phyloP scores from a whole-genome alignment of 768 basidiomycete species.

The Russula vinacea region DNA sequence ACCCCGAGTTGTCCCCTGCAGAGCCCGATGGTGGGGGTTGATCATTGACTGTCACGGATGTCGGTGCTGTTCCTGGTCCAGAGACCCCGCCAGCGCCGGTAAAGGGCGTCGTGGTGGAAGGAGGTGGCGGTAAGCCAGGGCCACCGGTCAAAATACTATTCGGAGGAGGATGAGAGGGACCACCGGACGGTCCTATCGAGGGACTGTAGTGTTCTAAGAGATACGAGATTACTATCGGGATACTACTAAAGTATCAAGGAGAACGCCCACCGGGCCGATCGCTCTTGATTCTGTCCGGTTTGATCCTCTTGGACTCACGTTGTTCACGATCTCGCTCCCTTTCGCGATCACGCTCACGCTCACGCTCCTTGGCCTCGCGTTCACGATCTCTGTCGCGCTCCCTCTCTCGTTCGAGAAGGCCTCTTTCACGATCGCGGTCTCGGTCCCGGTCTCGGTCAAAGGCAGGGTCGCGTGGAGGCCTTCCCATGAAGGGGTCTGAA shows the following conservation, averaged over 20 bases:
- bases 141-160: constrained; percentile 27
- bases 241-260: constrained; percentile 1
- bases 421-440: constrained; percentile 37
- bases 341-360: constrained; percentile 34
- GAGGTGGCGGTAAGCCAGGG: constrained; percentile 29
- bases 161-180: constrained; percentile 18
- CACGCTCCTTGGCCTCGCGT: constrained; percentile 35
- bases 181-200: constrained; percentile 27
- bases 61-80: constrained; percentile 25
- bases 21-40: constrained; percentile 2
- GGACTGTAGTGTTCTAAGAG: constrained; percentile 29
- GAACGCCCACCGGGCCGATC: constrained; percentile 29
- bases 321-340: constrained; percentile 29
- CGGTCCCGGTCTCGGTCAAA: constrained; percentile 38
- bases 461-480: constrained; percentile 30
- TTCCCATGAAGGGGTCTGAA: constrained; percentile 28
- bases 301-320: constrained; percentile 30
- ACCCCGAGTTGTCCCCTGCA: constrained; percentile 9
- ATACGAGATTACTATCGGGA: constrained; percentile 15
- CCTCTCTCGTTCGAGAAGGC: constrained; percentile 38
- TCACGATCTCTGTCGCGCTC: constrained; percentile 40
- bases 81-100: constrained; percentile 23
- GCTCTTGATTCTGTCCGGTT: constrained; percentile 29
- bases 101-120: constrained; percentile 29
- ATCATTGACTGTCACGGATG: constrained; percentile 16